Evolutionary conservation across 495 filamentous ascomycete genomes (phyloP), one percentile per base, ranked within the genome.

Genomic region (Aspergillus sclerotioniger): DNA sequence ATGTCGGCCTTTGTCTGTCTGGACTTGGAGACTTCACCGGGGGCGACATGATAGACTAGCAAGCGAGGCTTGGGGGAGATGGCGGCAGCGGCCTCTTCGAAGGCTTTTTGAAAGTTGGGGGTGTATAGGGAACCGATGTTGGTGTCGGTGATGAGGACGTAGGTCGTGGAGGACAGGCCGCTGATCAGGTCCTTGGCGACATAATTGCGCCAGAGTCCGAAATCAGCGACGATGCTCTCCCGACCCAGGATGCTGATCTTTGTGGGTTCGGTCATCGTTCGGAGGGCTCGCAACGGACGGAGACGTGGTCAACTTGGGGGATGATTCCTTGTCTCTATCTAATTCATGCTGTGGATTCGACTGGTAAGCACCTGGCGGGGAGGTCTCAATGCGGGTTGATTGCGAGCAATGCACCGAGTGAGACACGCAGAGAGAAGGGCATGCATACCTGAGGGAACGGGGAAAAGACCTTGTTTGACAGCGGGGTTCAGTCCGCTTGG

Each of bases 121-220:
- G 89, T 86, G 75, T 98, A 96, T 62, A 87, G 82, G 15, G 85
- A 80, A 51, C 82, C 83, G 60, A 98, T 86, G 70, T 98, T 98
- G 17, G 90, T 93, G 73, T 98, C 94, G 66, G 94, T 98, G 64
- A 98, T 87, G 45, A 98, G 86, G 46, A 97, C 89, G 71, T 97
- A 98, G 58, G 91, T 97, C 25, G 91, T 93, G 20, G 92, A 93
- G 43, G 81, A 74, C 58, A 94, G 73, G 67, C 85, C 88, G 29
- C 80, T 77, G 62, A 97, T 79, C 43, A 98, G 81, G 73, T 98
- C 95, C 64, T 88, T 74, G 49, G 85, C 85, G 62, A 98, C 85
- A 69, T 87, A 93, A 61, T 80, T 80, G 60, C 86, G 84, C 89
- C 91, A 97, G 57, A 98, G 84, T 56, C 89, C 90, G 70, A 96